These are phyloP conservation scores for Podila verticillata DNA, from an alignment of 192 early-diverging fungal genomes.

Conservation along the genomic window DNA sequence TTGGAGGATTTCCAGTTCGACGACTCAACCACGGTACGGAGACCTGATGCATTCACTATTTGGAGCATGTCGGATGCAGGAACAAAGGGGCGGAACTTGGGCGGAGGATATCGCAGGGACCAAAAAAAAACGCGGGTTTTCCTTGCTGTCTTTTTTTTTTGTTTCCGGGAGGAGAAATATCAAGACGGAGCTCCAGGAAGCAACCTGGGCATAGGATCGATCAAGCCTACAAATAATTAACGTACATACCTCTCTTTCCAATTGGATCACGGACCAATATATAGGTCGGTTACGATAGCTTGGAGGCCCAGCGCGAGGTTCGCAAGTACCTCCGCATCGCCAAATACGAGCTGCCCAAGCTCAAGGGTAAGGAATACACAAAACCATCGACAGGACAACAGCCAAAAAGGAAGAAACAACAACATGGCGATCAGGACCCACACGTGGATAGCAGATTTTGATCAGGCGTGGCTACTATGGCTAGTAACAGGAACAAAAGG, in stretches of 20 bases:
- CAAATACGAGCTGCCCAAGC: conserved; percentile 67
- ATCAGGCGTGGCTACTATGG: too few relatives aligned
- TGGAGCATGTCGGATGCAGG: neutral
- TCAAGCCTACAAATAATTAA: too few relatives aligned
- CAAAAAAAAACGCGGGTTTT: too few relatives aligned
- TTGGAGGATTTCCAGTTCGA: conserved; percentile 64
- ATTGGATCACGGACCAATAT: neutral
- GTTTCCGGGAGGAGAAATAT: neutral
- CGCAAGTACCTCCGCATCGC: conserved; percentile 66
- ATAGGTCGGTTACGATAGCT: conserved; percentile 56
- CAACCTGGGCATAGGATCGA: too few relatives aligned
- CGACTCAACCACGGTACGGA: conserved; percentile 60
- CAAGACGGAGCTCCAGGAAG: too few relatives aligned
- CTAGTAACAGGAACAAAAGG: too few relatives aligned
- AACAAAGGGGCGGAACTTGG: too few relatives aligned
- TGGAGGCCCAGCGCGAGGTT: conserved; percentile 61
- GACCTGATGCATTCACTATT: neutral
- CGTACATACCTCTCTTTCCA: neutral
- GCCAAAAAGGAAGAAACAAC: neutral
- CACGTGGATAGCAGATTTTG: too few relatives aligned
- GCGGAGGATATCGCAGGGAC: too few relatives aligned
- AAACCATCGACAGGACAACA: neutral
- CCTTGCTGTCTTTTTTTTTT: neutral
- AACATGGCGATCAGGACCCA: too few relatives aligned
- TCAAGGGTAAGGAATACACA: conserved; percentile 54